Evolutionary conservation across 2,329 filamentous ascomycete genomes (phyloP).

Genomic region (Scedosporium minutisporum): DNA sequence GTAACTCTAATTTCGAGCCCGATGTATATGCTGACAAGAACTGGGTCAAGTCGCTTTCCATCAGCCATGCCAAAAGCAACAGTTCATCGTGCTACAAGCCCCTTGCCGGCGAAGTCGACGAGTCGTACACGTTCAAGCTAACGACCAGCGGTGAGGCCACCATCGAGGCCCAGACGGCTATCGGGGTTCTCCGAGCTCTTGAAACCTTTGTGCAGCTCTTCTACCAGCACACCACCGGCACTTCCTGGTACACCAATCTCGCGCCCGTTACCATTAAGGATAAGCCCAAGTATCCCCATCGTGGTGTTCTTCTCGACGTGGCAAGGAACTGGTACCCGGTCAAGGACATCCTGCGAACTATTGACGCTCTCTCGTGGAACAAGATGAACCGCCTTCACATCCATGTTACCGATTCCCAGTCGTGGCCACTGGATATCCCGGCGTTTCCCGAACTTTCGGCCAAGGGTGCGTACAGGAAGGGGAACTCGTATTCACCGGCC

Average conservation of each 20-base stretch:
- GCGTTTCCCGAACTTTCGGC: slow-evolving; percentile 60
- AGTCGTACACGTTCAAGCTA: slow-evolving; percentile 63
- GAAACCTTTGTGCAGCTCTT: slow-evolving; percentile 75
- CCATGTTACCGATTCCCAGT: slow-evolving; percentile 74
- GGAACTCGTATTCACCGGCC: slow-evolving; percentile 55
- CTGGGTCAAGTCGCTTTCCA: slow-evolving; percentile 48
- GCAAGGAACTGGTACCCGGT: slow-evolving; percentile 63
- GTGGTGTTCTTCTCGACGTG: slow-evolving; percentile 72
- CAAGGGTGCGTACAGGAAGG: slow-evolving; percentile 63
- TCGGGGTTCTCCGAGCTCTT: slow-evolving; percentile 62
- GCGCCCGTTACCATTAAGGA: slow-evolving; percentile 68
- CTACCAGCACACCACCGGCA: slow-evolving; percentile 54
- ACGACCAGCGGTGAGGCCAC: slow-evolving; percentile 46
- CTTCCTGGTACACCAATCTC: slow-evolving; percentile 54
- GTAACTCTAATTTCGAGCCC: slow-evolving; percentile 58
- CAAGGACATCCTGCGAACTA: slow-evolving; percentile 59
- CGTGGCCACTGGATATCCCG: slow-evolving; percentile 76
- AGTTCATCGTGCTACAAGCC: slow-evolving; percentile 52
- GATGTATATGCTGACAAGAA: slow-evolving; percentile 28
- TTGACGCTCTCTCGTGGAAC: slow-evolving; percentile 68
- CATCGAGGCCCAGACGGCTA: slow-evolving; percentile 55
- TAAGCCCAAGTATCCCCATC: slow-evolving; percentile 62
- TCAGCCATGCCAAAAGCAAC: slow-evolving; percentile 45
- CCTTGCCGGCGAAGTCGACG: slow-evolving; percentile 55
- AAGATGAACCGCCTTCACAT: slow-evolving; percentile 78